A percentile compares a stretch with the other conserved stretches of the same genome.
Evolutionary conservation across 495 filamentous ascomycete genomes (phyloP).

Genomic region (Penicillium silybi): DNA sequence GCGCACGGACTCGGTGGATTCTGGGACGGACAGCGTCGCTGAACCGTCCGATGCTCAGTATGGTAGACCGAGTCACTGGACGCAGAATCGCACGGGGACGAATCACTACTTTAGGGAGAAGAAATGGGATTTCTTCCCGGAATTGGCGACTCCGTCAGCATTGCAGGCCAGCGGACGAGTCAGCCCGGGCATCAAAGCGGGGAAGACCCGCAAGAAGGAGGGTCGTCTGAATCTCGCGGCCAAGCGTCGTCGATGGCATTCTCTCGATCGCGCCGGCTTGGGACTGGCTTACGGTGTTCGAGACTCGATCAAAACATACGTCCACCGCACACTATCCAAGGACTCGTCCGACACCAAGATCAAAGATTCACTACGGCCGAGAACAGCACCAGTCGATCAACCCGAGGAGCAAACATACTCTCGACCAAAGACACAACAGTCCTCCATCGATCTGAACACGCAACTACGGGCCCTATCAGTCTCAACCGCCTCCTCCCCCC

Average conservation of each 20-base stretch:
- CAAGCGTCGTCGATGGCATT: conserved; percentile 22
- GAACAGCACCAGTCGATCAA: conserved; percentile 12
- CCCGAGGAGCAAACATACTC: not conserved
- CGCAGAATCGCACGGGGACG: conserved; percentile 21
- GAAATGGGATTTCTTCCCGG: conserved; percentile 49
- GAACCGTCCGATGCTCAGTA: conserved; percentile 25
- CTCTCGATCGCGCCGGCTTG: conserved; percentile 21
- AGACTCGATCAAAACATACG: conserved; percentile 37
- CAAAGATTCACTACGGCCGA: conserved; percentile 18
- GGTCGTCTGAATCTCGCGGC: conserved; percentile 24
- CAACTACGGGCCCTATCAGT: conserved; percentile 23
- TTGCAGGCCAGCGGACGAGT: conserved; percentile 14
- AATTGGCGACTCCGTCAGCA: conserved; percentile 34
- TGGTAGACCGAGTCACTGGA: conserved; percentile 23
- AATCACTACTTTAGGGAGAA: conserved; percentile 49
- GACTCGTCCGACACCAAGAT: conserved; percentile 21
- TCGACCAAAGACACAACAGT: not conserved
- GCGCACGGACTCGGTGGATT: conserved; percentile 9
- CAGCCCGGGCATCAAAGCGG: conserved; percentile 1
- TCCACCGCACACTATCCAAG: conserved; percentile 30
- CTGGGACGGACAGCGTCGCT: not conserved
- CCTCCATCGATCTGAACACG: not conserved
- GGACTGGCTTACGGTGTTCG: conserved; percentile 29
- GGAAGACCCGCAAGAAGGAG: conserved; percentile 25
- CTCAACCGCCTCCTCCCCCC: conserved; percentile 14